Base-by-base conservation (phyloP, 2,329 filamentous ascomycete genomes). In the Colletotrichum karsti region DNA sequence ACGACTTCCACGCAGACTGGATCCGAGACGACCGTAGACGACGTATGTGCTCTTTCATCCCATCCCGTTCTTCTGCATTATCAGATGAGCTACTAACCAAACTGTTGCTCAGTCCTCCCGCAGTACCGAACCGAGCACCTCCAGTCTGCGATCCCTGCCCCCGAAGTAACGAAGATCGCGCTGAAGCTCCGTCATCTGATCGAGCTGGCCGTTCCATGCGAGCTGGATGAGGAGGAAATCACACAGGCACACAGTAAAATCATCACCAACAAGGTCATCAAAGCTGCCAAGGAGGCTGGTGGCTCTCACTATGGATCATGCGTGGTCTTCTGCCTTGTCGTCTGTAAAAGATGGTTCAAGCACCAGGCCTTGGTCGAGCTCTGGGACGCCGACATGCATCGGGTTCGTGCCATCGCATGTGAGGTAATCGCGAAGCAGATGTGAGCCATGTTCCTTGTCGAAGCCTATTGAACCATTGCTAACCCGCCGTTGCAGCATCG, bases 111-210 rank as follows among this genome's bases (percentile, higher is more conserved):
- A 93, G 91, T 95, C 13, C 87, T 95, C 2, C 91, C 92, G 2
- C 84, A 83, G 13, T 87, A 91, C 72, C 84, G 84, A 72, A 84
- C 89, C 72, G 86, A 88, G 12, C 77, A 84, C 1, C 81, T 91
- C 46, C 80, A 89, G 44, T 90, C 93, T 10, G 90, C 92, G 28
- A 90, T 95, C 37, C 88, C 93, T 1, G 85, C 95, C 12, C 85
- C 87, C 67, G 92, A 96, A 74, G 95, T 98, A 69, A 98, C 95
- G 69, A 95, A 95, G 77, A 87, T 97, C 63, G 95, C 95, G 26
- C 87, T 99, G 15, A 93, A 94, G 64, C 85, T 99, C 71, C 97
- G 95, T 74, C 94, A 97, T 77, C 90, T 97, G 73, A 90, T 99
- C 74, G 94, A 97, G 80, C 89, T 94, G 77, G 91, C 94, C 62